phyloP scores from a whole-genome alignment of 257 asterid species.

The Solanum rostratum region DNA sequence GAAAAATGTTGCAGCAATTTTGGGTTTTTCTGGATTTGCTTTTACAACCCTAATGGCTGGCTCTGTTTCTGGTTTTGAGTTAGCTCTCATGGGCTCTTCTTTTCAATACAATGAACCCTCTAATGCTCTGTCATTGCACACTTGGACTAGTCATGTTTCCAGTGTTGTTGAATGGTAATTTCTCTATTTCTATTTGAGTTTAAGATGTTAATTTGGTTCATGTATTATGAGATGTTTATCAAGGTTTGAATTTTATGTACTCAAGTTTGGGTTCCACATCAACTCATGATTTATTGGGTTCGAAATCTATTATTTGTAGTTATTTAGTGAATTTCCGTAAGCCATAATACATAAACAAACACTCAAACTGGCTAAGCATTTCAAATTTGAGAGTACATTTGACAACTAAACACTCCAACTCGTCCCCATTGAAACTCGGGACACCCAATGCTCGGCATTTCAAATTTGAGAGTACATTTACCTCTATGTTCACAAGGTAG shows the following conservation, averaged over 20 bases:
- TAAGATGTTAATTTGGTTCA: not conserved
- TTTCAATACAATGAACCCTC: conserved; percentile 54
- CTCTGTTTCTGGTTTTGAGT: conserved; percentile 42
- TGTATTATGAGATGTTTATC: not conserved
- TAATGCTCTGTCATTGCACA: conserved; percentile 90
- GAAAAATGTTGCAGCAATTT: conserved; percentile 15
- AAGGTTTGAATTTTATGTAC: not conserved
- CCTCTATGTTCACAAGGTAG: not conserved
- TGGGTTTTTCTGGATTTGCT: conserved; percentile 60
- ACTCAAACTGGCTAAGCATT: no score
- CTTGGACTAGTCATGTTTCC: conserved; percentile 94
- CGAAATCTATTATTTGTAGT: not conserved
- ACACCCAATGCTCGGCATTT: no score
- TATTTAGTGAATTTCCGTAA: not conserved
- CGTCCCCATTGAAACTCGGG: no score
- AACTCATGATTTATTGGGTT: not conserved
- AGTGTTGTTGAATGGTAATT: conserved; percentile 90
- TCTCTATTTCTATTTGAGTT: not conserved
- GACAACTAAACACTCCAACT: no score
- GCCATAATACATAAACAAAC: no score
- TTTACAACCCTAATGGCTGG: conserved; percentile 33
- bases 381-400: no score
- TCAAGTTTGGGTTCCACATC: not conserved
- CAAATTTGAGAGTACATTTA: no score
- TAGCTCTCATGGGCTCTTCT: conserved; percentile 22